These are phyloP conservation scores for Lasiosphaeria hispida DNA, from an alignment of 495 filamentous ascomycete species.

Conservation along the genomic window DNA sequence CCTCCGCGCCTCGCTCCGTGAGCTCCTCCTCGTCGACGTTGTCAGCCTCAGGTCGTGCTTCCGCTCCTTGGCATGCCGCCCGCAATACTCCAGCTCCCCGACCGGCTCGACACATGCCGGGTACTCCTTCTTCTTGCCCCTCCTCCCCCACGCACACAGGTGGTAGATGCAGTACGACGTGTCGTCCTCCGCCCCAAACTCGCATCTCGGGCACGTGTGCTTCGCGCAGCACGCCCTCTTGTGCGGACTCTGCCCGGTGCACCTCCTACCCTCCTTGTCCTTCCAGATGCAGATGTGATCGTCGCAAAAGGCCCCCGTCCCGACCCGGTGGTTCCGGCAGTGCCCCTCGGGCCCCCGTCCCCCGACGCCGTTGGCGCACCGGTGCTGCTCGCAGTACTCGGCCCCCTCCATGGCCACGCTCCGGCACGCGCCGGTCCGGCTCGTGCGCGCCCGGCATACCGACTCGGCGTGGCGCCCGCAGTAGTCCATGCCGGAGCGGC, in stretches of 20 bases:
- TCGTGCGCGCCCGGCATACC: conserved; percentile 7
- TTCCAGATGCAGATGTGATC: conserved; percentile 12
- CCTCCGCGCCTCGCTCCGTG: not conserved
- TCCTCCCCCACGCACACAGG: conserved; percentile 11
- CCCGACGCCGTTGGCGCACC: conserved; percentile 5
- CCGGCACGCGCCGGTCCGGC: not conserved
- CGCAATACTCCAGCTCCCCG: conserved; percentile 6
- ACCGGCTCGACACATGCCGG: conserved; percentile 9
- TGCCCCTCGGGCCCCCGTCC: conserved; percentile 3
- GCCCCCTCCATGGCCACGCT: conserved; percentile 12
- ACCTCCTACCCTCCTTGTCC: conserved; percentile 3
- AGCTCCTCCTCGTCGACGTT: not conserved
- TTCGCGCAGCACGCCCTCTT: conserved; percentile 10
- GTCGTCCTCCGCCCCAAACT: conserved; percentile 10
- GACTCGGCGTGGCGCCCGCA: conserved; percentile 1
- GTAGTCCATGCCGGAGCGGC: not conserved
- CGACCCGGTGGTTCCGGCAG: conserved; percentile 4
- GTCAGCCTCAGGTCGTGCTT: not conserved
- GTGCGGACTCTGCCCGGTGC: conserved; percentile 5
- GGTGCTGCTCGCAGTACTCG: conserved; percentile 8
- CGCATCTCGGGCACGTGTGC: conserved; percentile 8
- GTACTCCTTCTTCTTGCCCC: conserved; percentile 8
- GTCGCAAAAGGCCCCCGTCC: conserved; percentile 3
- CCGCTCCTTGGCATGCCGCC: not conserved
- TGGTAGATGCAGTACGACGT: conserved; percentile 10